A percentile compares a stretch with the other conserved stretches of the same genome.
Evolutionary conservation across 805 yeast species (phyloP).

Genomic region (Starmera pachycereana): DNA sequence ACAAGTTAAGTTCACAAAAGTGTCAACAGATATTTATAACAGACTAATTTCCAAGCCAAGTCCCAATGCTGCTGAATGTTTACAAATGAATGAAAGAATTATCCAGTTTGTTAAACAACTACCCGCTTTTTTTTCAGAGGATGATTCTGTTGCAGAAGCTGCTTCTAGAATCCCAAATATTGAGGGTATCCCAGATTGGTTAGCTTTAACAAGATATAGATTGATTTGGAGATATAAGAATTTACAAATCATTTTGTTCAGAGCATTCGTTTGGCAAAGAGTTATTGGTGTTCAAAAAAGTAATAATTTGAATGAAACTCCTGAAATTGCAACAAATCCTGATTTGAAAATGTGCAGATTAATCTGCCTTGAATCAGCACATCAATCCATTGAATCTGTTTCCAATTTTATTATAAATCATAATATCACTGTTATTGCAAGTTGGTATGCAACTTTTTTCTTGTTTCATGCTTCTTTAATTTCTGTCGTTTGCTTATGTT

Average conservation of each 20-base stretch:
- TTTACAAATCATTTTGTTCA: constrained; percentile 41
- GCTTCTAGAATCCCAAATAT: constrained; percentile 14
- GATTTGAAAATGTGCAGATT: constrained; percentile 39
- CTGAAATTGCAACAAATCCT: constrained; percentile 25
- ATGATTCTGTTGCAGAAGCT: constrained; percentile 21
- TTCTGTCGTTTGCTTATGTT: constrained; percentile 42
- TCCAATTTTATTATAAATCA: constrained; percentile 24
- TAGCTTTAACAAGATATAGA: constrained; percentile 40
- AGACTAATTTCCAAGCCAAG: constrained; percentile 35
- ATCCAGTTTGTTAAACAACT: constrained; percentile 28
- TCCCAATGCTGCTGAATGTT: constrained; percentile 38
- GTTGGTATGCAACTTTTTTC: constrained; percentile 58
- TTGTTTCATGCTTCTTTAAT: constrained; percentile 53
- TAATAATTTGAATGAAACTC: constrained; percentile 21
- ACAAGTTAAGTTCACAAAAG: constrained; percentile 39
- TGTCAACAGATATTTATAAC: constrained; percentile 39
- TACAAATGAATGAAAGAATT: constrained; percentile 35
- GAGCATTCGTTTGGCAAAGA: constrained; percentile 49
- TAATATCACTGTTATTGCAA: constrained; percentile 34
- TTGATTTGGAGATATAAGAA: constrained; percentile 51
- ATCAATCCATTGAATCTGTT: constrained; percentile 41
- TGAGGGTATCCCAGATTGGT: constrained; percentile 35
- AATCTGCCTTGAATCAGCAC: constrained; percentile 41
- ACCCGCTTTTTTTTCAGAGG: constrained; percentile 39
- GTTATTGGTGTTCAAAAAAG: constrained; percentile 27